phyloP scores from a whole-genome alignment of 805 yeast genomes.

The Scheffersomyces lignosus region DNA sequence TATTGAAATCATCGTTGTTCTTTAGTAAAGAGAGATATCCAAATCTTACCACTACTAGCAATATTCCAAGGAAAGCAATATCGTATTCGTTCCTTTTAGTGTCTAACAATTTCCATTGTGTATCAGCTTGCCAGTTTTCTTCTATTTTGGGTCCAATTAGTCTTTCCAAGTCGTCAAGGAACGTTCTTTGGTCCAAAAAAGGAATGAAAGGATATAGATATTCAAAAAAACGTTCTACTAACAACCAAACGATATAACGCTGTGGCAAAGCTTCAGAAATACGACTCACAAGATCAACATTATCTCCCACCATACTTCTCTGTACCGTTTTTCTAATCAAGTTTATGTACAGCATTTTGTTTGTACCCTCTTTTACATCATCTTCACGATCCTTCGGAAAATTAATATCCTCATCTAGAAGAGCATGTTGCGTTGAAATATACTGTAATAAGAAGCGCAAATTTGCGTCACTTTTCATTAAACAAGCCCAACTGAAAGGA shows the following conservation, averaged over 20 bases:
- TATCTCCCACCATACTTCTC: background rate
- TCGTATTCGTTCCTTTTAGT: conserved; percentile 29
- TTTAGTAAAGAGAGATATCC: conserved; percentile 34
- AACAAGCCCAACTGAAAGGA: conserved; percentile 6
- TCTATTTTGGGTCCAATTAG: conserved; percentile 12
- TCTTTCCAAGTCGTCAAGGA: conserved; percentile 3
- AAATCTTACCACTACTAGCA: conserved; percentile 32
- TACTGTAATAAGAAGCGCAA: conserved; percentile 3
- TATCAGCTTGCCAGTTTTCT: conserved; percentile 2
- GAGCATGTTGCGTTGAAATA: conserved; percentile 1
- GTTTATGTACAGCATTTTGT: background rate
- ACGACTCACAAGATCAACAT: background rate
- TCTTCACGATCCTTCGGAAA: conserved; percentile 1
- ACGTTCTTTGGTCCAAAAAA: conserved; percentile 12
- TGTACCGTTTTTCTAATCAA: background rate
- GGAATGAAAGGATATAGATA: conserved; percentile 18
- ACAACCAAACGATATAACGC: conserved; percentile 15
- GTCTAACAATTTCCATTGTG: conserved; percentile 23
- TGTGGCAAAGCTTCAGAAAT: conserved; percentile 12
- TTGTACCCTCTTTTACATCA: background rate
- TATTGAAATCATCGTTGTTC: conserved; percentile 4
- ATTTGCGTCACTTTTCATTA: conserved; percentile 5
- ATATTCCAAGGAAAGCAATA: conserved; percentile 30
- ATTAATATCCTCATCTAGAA: conserved; percentile 3
- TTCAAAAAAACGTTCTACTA: conserved; percentile 16